A percentile compares a stretch with the other conserved stretches of the same genome.
phyloP scores from a whole-genome alignment of 2,329 filamentous ascomycete genomes.

The Cercospora citrullina region DNA sequence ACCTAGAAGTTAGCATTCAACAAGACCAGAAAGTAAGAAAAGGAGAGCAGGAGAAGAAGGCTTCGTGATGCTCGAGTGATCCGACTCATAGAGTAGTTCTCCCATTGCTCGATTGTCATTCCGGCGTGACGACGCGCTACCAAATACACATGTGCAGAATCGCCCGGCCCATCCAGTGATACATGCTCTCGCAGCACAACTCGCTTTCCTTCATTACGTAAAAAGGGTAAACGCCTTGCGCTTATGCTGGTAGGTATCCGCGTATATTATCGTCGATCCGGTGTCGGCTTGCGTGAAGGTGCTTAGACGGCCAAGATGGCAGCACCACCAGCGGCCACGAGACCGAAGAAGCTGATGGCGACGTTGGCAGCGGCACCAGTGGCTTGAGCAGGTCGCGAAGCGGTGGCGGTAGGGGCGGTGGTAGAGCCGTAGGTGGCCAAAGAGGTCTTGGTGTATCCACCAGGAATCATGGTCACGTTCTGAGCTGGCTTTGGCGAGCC shows the following conservation, averaged over 20 bases:
- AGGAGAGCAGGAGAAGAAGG: background rate
- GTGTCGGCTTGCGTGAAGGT: background rate
- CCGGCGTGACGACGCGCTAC: constrained; percentile 7
- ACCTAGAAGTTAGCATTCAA: background rate
- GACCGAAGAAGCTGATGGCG: constrained; percentile 43
- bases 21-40: background rate
- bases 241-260: background rate
- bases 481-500: background rate
- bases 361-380: constrained; percentile 31
- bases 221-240: background rate
- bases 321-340: constrained; percentile 42
- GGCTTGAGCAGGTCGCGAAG: constrained; percentile 20
- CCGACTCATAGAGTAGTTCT: background rate
- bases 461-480: background rate
- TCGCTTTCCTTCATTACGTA: background rate
- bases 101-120: constrained; percentile 1
- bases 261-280: background rate
- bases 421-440: constrained; percentile 18
- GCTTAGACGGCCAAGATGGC: constrained; percentile 42
- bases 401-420: constrained; percentile 30
- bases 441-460: background rate
- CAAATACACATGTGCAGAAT: background rate
- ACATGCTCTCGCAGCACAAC: background rate
- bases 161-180: background rate
- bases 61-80: background rate